Evolutionary conservation across 352 stramenopile genomes (phyloP), one percentile per base, ranked within the genome.

Genomic region (Globisporangium paroecandrum): DNA sequence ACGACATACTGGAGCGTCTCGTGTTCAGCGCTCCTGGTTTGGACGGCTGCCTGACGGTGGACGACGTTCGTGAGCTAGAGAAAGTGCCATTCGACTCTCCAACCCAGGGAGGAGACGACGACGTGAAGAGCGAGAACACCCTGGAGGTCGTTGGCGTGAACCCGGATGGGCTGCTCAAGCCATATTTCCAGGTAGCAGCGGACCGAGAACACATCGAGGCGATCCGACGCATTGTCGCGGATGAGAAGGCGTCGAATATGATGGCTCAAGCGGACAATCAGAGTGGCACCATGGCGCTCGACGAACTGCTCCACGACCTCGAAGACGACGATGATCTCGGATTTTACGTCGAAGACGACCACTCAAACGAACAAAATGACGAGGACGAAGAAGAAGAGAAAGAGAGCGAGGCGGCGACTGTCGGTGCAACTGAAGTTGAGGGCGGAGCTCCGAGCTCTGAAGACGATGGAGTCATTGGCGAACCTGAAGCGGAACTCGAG

Each of bases 261-360:
- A 91, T 92, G 81, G 67, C 74, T 7, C 76, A 78, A 58, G 78
- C 70, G 24, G 74, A 62, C 12, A 61, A 79, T 53, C 77, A 85
- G 32, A 88, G 75, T 41, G 65, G 79, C 34, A 86, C 83, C 5
- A 70, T 91, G 2, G 83, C 79, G 57, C 68, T 92, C 25, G 83
- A 94, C 59, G 75, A 92, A 59, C 69, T 94, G 64, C 71, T 92
- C 15, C 75, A 78, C 41, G 85, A 92, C 63, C 75, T 91, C 62
- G 79, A 91, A 51, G 79, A 88, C 51, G 83, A 92, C 69, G 82
- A 83, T 4, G 83, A 82, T 41, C 60, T 92, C 0, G 84, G 83
- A 15, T 91, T 94, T n/a, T 74, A 69, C 9, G 27, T 88, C 2
- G 73, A 79, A 9, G 75, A 80, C 5, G 68, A 85, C 0, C 72